Base-by-base conservation (phyloP, 495 filamentous ascomycete genomes). In the Penicillium canescens region DNA sequence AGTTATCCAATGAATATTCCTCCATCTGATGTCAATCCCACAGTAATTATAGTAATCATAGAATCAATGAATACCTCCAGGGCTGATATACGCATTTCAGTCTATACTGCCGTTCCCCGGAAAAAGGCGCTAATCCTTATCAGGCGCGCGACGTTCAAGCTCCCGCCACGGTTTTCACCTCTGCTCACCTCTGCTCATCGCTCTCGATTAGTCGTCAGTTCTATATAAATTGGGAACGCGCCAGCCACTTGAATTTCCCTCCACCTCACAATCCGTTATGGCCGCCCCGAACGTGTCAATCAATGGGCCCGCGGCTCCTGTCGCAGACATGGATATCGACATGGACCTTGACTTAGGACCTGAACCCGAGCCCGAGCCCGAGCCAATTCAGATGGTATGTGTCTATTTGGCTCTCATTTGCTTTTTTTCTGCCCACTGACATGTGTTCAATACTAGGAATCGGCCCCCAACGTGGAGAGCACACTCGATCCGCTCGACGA, bases 271-370 rank as follows among this genome's bases (percentile, higher is more conserved):
- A 5, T 5, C 28, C 7, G 28, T 31, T 5, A 31, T 31, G 28
- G 28, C 28, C 28, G 60, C 57, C 46, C 50, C 50, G 12, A 46
- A 28, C 14, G 48, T 60, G 42, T 56, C 49, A 20, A 31, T 33
- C 41, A 34, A 54, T 13, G 50, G 54, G 12, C 46, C 50, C 28
- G 48, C 38, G n/a, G 33, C 45, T 37, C 37, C 55, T 16, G 50
- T 44, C 59, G 50, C 68, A 34, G 70, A 74, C 42, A 89, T 89
- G 86, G 89, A 92, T 66, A 85, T 91, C 46, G 89, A 92, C 43
- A 87, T 91, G 67, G 89, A 91, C 57, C 65, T 90, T 45, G 86
- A 88, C 58, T 68, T 87, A 18, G 85, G 83, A 54, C 61, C 61
- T 54, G 62, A 67, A 54, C 79, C 66, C 53, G 62, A 67, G 57